Evolutionary conservation across 148 eudicot genomes (phyloP).

Genomic region (Spergularia marina): DNA sequence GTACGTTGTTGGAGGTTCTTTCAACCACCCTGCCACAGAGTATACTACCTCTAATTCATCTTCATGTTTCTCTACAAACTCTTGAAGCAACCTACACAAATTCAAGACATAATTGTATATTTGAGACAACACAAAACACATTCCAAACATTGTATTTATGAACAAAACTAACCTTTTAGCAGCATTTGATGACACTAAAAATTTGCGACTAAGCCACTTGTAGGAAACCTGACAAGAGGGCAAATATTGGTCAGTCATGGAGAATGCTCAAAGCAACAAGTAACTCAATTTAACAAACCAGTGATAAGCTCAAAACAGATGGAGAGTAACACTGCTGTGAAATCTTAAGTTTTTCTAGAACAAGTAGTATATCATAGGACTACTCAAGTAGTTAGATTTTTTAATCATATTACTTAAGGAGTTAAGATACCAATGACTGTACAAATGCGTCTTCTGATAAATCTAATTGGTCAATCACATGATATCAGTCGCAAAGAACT

Average conservation of each 20-base stretch:
- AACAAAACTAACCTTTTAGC: constrained; percentile 67
- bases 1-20: constrained; percentile 59
- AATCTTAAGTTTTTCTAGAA: too few relatives aligned
- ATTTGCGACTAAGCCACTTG: constrained; percentile 97
- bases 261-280: background rate
- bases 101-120: constrained; percentile 13
- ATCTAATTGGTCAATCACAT: background rate
- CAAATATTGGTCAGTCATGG: background rate
- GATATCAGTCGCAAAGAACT: background rate
- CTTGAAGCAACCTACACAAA: constrained; percentile 68
- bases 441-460: background rate
- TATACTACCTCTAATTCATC: constrained; percentile 68
- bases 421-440: background rate
- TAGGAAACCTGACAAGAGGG: constrained; percentile 68
- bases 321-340: background rate
- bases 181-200: constrained; percentile 74
- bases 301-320: constrained; percentile 5
- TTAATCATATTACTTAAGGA: too few relatives aligned
- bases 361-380: too few relatives aligned
- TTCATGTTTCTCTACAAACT: constrained; percentile 66
- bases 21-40: constrained; percentile 86
- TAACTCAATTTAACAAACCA: background rate
- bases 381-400: too few relatives aligned
- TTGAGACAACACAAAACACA: background rate
- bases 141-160: background rate